Conservation (phyloP, 2,329 filamentous ascomycete genomes). For the Ascochyta koolunga region DNA sequence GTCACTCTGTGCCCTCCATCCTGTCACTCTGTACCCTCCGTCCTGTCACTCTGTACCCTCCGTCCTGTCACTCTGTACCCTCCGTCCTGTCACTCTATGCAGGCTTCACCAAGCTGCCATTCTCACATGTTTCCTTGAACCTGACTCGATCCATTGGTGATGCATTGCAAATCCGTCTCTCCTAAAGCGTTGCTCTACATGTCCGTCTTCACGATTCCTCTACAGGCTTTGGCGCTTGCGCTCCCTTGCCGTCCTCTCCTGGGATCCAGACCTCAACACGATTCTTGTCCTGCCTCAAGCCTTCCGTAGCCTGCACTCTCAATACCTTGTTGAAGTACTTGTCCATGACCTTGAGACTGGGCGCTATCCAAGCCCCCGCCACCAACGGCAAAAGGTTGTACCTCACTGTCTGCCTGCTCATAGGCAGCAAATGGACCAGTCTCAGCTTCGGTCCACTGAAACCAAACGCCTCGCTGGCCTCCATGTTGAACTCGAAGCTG, state of each 20-base stretch:
- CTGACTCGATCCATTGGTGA: neutral
- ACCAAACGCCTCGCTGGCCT: conserved; percentile 88
- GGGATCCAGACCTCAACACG: conserved; percentile 52
- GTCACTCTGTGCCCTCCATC: too few relatives aligned
- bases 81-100: neutral
- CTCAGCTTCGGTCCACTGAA: conserved; percentile 88
- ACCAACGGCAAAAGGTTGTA: conserved; percentile 75
- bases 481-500: conserved; percentile 91
- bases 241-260: conserved; percentile 20
- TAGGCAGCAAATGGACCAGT: conserved; percentile 79
- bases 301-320: conserved; percentile 78
- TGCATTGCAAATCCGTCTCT: neutral
- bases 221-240: neutral
- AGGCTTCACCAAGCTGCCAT: neutral
- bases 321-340: conserved; percentile 93
- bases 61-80: too few relatives aligned
- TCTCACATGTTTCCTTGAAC: neutral
- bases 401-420: conserved; percentile 74
- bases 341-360: conserved; percentile 79
- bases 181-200: neutral
- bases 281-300: conserved; percentile 63
- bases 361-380: conserved; percentile 70
- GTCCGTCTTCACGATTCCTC: neutral
- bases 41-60: too few relatives aligned
- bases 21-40: too few relatives aligned